These are phyloP conservation scores for Kodamaea leandrae DNA, from an alignment of 805 yeast genomes.

Conservation along the genomic window DNA sequence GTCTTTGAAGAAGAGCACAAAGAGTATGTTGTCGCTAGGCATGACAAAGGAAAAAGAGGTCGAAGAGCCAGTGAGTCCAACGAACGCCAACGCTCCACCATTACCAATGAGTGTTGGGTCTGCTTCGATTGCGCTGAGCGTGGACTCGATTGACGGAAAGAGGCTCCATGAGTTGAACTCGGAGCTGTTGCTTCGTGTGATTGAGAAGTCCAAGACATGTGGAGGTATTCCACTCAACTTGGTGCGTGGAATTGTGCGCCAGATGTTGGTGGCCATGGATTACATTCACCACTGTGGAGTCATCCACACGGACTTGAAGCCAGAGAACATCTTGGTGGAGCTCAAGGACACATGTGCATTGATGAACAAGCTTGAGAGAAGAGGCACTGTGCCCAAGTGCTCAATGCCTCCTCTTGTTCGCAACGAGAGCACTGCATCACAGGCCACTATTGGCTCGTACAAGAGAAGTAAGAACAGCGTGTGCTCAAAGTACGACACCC, in stretches of 20 bases:
- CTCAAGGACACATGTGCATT: constrained; percentile 54
- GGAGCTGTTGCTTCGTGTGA: constrained; percentile 28
- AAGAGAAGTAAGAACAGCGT: constrained; percentile 14
- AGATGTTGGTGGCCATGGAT: constrained; percentile 53
- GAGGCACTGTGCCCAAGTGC: constrained; percentile 9
- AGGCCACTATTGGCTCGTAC: constrained; percentile 11
- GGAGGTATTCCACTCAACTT: constrained; percentile 55
- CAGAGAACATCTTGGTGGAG: constrained; percentile 46
- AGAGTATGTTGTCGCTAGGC: constrained; percentile 23
- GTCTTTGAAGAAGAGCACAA: constrained; percentile 17
- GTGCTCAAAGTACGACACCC: constrained; percentile 19
- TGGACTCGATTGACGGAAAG: constrained; percentile 7
- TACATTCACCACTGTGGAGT: constrained; percentile 63
- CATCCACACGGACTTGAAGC: constrained; percentile 49
- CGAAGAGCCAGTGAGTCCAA: constrained; percentile 1
- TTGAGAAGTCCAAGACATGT: constrained; percentile 36
- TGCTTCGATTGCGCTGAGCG: constrained; percentile 2
- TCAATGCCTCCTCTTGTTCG: constrained; percentile 11
- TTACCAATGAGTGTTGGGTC: constrained; percentile 4
- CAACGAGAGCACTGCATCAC: constrained; percentile 5
- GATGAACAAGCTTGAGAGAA: constrained; percentile 41
- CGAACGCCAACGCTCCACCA: constrained; percentile 1
- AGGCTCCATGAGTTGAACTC: constrained; percentile 16
- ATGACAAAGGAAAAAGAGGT: constrained; percentile 7
- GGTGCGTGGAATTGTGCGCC: constrained; percentile 57